These are phyloP conservation scores for Apiospora hydei DNA, from an alignment of 2,329 filamentous ascomycete genomes.

Conservation along the genomic window DNA sequence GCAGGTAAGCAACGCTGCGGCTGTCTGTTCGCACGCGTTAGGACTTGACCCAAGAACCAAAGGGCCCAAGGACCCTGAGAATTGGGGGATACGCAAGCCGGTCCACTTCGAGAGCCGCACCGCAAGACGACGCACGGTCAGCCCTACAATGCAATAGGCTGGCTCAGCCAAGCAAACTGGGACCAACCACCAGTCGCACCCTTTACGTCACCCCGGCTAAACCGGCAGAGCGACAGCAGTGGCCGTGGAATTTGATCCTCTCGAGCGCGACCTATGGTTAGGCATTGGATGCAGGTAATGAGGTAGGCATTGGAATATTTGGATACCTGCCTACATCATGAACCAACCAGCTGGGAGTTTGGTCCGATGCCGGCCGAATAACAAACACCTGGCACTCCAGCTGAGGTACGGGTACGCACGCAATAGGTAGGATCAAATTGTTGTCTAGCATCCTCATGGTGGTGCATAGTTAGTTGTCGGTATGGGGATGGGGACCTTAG, in stretches of 20 bases:
- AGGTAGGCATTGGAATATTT: not conserved
- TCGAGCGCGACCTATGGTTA: not conserved
- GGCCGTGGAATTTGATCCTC: not conserved
- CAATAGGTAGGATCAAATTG: too few relatives aligned
- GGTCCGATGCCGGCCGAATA: not conserved
- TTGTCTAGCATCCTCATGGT: too few relatives aligned
- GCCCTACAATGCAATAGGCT: conserved; percentile 1
- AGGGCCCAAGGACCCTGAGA: conserved; percentile 13
- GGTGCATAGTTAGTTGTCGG: too few relatives aligned
- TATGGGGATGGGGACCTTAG: not conserved
- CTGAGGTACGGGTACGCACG: not conserved
- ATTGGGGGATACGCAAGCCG: conserved; percentile 18
- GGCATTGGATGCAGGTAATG: too few relatives aligned
- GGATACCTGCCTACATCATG: not conserved
- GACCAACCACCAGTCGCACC: not conserved
- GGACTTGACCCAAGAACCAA: too few relatives aligned
- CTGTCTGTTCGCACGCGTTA: not conserved
- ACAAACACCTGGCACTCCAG: not conserved
- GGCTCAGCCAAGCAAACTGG: not conserved
- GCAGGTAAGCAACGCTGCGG: not conserved
- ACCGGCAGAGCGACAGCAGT: not conserved
- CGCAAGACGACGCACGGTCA: not conserved
- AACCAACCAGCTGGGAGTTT: not conserved
- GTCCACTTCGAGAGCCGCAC: conserved; percentile 11
- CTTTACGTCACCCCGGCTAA: conserved; percentile 17